Conservation (phyloP, 2,329 filamentous ascomycete species). For the Colletotrichum sublineola region DNA sequence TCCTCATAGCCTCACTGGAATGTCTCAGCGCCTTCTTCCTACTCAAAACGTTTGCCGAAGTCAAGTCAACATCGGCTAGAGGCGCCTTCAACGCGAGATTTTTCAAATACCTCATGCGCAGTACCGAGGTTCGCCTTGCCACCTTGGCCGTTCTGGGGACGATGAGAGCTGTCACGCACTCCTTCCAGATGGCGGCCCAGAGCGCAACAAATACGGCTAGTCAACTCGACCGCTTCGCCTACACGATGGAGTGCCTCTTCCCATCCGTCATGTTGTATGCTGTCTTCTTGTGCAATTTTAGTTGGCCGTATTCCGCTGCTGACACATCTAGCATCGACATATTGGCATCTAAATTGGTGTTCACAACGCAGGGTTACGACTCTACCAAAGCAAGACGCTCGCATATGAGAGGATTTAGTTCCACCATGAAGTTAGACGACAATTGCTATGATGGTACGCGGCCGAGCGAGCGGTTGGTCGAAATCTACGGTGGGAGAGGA, state of each 20-base stretch:
- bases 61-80: slow-evolving; percentile 49
- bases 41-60: slow-evolving; percentile 53
- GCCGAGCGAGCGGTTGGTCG: slow-evolving; percentile 5
- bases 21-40: slow-evolving; percentile 57
- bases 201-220: slow-evolving; percentile 53
- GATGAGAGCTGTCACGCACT: slow-evolving; percentile 57
- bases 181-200: slow-evolving; percentile 54
- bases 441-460: slow-evolving; percentile 8
- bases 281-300: not conserved
- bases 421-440: slow-evolving; percentile 1
- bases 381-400: not conserved
- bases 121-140: slow-evolving; percentile 57
- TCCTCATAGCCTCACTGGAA: slow-evolving; percentile 56
- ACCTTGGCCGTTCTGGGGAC: slow-evolving; percentile 54
- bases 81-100: slow-evolving; percentile 49
- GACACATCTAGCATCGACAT: slow-evolving; percentile 49
- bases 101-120: slow-evolving; percentile 56
- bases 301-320: not conserved
- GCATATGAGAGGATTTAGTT: not conserved
- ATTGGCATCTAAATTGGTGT: slow-evolving; percentile 51
- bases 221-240: slow-evolving; percentile 58
- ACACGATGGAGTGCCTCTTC: slow-evolving; percentile 58
- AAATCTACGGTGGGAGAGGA: slow-evolving; percentile 9
- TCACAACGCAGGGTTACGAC: slow-evolving; percentile 32
- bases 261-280: slow-evolving; percentile 57